Evolutionary conservation across 805 yeast species (phyloP).

Genomic region (Metschnikowia anglica): DNA sequence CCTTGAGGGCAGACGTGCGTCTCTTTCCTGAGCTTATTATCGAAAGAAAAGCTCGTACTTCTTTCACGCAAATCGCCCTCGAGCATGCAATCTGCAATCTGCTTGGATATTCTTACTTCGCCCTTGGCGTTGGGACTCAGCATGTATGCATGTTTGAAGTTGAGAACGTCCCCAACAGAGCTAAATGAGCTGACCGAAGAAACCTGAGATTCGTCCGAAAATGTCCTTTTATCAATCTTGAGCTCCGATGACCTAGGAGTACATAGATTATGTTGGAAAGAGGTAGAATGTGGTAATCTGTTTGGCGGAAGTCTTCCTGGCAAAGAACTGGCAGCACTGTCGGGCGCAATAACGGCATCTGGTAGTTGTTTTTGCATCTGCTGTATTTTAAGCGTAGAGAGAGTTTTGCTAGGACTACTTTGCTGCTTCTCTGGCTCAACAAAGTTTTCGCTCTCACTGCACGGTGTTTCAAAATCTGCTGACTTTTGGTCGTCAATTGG

Average conservation of each 20-base stretch:
- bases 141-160: conserved; percentile 14
- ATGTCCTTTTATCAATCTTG: conserved; percentile 25
- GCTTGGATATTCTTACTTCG: conserved; percentile 14
- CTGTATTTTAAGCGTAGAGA: too few relatives aligned
- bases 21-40: not conserved
- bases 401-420: too few relatives aligned
- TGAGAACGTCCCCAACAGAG: conserved; percentile 32
- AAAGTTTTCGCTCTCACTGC: not conserved
- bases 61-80: not conserved
- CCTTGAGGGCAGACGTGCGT: too few relatives aligned
- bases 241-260: conserved; percentile 11
- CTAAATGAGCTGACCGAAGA: conserved; percentile 40
- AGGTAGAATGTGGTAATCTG: conserved; percentile 9
- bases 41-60: not conserved
- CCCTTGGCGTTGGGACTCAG: conserved; percentile 16
- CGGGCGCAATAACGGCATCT: too few relatives aligned
- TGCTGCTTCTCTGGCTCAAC: not conserved
- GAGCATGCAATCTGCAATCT: conserved; percentile 6
- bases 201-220: conserved; percentile 38
- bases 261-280: conserved; percentile 18
- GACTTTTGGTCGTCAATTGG: not conserved
- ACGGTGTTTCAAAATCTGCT: not conserved
- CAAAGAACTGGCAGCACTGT: not conserved
- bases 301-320: not conserved
- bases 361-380: too few relatives aligned